Percentiles rank a stretch among this genome's conserved stretches.
Evolutionary conservation across 768 basidiomycete genomes (phyloP).

Genomic region (Tulasnella sp.): DNA sequence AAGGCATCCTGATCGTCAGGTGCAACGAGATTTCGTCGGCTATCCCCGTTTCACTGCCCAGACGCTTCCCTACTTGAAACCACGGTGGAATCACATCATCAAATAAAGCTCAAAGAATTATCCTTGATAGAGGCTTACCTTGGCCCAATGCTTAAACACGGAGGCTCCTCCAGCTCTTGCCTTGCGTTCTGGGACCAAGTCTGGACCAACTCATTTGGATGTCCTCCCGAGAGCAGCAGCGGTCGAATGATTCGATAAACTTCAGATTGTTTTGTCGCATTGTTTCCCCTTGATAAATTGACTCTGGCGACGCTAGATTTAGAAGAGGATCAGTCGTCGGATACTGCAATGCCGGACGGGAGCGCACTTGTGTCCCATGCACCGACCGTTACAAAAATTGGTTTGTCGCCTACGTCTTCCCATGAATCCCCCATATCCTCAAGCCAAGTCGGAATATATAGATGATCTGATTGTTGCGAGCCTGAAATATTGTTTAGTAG

Average conservation of each 20-base stretch:
- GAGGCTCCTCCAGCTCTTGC: neutral
- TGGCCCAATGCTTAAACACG: neutral
- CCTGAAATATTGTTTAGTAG: neutral
- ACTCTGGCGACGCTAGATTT: neutral
- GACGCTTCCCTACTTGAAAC: neutral
- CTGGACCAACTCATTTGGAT: neutral
- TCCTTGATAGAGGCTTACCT: neutral
- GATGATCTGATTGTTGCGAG: neutral
- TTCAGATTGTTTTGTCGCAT: neutral
- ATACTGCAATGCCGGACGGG: neutral
- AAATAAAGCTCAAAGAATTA: neutral
- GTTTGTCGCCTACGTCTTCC: neutral
- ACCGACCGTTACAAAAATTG: neutral
- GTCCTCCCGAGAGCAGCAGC: neutral
- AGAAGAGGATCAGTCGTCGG: neutral
- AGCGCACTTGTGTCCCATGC: neutral
- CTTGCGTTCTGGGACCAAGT: neutral
- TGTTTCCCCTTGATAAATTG: neutral
- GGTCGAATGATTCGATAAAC: neutral
- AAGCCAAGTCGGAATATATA: neutral
- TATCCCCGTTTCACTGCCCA: neutral
- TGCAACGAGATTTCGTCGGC: too few relatives aligned
- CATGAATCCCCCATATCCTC: slow-evolving; percentile 9
- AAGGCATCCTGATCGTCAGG: too few relatives aligned
- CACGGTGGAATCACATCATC: neutral